Percentiles rank a stretch among this genome's conserved stretches.
phyloP scores from a whole-genome alignment of 768 basidiomycete species.

The Dacryopinax spathularia region DNA sequence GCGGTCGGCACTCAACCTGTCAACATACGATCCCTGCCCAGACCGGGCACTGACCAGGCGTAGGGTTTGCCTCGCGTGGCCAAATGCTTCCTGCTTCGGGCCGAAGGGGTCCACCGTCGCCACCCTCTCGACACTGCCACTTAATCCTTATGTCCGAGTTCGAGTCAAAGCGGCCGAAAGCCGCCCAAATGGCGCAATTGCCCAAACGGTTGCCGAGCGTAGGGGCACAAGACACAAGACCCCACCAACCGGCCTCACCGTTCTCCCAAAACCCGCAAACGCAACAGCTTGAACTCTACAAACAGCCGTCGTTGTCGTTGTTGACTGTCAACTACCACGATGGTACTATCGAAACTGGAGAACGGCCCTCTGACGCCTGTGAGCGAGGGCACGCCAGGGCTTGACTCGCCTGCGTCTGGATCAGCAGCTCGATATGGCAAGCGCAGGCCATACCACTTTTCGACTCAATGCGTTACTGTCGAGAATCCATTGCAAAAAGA shows the following conservation, averaged over 20 bases:
- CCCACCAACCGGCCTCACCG: no score
- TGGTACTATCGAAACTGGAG: background rate
- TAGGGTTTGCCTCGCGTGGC: no score
- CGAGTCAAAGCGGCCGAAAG: background rate
- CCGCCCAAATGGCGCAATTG: background rate
- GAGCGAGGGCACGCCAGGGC: constrained; percentile 6
- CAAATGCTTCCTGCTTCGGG: no score
- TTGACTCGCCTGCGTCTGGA: constrained; percentile 9
- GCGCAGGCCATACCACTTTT: constrained; percentile 70
- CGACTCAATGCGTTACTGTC: constrained; percentile 82
- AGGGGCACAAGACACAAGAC: background rate
- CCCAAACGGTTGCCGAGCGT: background rate
- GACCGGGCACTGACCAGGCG: no score
- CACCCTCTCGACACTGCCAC: background rate
- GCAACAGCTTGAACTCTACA: no score
- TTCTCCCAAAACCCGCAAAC: no score
- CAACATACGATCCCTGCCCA: no score
- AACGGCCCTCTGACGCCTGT: background rate
- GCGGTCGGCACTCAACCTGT: no score
- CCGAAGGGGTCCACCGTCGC: no score
- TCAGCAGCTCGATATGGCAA: background rate
- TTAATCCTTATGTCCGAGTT: no score
- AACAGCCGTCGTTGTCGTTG: background rate
- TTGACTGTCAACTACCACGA: background rate
- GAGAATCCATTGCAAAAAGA: constrained; percentile 87